A percentile compares a stretch with the other conserved stretches of the same genome.
Evolutionary conservation across 495 filamentous ascomycete genomes (phyloP).

Genomic region (Aspergillus wentii): DNA sequence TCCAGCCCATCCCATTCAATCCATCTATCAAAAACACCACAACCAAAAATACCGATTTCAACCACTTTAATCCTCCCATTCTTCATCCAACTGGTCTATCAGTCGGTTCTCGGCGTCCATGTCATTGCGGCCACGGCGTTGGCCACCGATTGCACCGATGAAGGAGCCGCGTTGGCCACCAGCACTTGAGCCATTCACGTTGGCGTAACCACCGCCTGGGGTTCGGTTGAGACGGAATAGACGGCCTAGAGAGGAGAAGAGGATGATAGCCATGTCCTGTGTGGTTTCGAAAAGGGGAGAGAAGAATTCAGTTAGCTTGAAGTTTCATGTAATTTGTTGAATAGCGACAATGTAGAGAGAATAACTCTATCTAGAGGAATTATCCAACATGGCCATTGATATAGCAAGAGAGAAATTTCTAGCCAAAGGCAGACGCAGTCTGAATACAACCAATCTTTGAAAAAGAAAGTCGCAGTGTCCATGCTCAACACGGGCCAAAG

Average conservation of each 20-base stretch:
- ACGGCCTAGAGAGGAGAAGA: slow-evolving; percentile 68
- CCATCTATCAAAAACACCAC: no score
- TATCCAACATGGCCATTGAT: slow-evolving; percentile 1
- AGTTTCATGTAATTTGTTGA: no score
- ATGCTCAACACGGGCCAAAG: slow-evolving; percentile 11
- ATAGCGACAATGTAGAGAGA: background rate
- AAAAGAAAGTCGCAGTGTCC: slow-evolving; percentile 4
- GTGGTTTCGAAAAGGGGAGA: slow-evolving; percentile 2
- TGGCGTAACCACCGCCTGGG: slow-evolving; percentile 52
- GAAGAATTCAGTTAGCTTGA: slow-evolving; percentile 11
- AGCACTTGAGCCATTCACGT: slow-evolving; percentile 30
- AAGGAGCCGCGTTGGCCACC: slow-evolving; percentile 30
- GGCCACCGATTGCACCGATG: slow-evolving; percentile 32
- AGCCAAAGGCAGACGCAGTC: background rate
- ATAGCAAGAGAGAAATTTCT: background rate
- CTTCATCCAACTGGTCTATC: slow-evolving; percentile 95
- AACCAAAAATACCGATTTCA: background rate
- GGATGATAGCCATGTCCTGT: slow-evolving; percentile 79
- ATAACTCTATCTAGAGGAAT: background rate
- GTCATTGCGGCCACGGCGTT: slow-evolving; percentile 39
- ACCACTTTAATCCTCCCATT: slow-evolving; percentile 52
- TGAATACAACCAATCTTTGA: no score
- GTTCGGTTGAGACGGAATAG: slow-evolving; percentile 48
- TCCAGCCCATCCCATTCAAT: no score
- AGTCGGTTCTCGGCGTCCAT: slow-evolving; percentile 86